Percentiles rank a stretch among this genome's conserved stretches.
These are phyloP conservation scores for Trichoderma atrobrunneum DNA, from an alignment of 2,329 filamentous ascomycete genomes.

Conservation along the genomic window DNA sequence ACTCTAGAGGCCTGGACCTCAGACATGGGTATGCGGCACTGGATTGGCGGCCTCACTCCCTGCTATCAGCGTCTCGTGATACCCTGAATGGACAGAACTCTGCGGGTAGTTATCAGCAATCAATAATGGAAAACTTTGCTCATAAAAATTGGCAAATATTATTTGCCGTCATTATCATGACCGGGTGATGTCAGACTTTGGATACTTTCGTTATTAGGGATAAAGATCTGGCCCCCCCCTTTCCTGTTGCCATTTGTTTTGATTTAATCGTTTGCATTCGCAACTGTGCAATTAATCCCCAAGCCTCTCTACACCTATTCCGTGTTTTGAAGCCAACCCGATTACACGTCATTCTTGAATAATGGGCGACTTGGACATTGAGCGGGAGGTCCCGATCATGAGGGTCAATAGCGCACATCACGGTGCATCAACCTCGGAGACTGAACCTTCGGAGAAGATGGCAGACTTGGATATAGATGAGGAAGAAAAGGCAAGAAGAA, in stretches of 20 bases:
- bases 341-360: background rate
- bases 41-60: background rate
- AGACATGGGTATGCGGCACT: background rate
- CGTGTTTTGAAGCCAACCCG: background rate
- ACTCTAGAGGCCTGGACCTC: background rate
- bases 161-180: background rate
- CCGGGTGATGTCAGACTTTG: background rate
- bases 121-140: background rate
- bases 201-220: background rate
- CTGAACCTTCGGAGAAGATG: background rate
- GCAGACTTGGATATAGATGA: background rate
- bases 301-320: background rate
- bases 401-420: background rate
- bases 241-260: too few relatives aligned
- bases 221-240: background rate
- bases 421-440: background rate
- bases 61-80: background rate
- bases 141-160: background rate
- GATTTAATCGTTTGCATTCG: background rate
- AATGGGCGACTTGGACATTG: background rate
- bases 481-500: background rate
- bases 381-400: background rate
- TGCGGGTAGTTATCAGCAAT: slow-evolving; percentile 3
- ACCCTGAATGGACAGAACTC: background rate
- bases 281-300: background rate